These are phyloP conservation scores for Botrytis aclada DNA, from an alignment of 2,329 filamentous ascomycete species.

Conservation along the genomic window DNA sequence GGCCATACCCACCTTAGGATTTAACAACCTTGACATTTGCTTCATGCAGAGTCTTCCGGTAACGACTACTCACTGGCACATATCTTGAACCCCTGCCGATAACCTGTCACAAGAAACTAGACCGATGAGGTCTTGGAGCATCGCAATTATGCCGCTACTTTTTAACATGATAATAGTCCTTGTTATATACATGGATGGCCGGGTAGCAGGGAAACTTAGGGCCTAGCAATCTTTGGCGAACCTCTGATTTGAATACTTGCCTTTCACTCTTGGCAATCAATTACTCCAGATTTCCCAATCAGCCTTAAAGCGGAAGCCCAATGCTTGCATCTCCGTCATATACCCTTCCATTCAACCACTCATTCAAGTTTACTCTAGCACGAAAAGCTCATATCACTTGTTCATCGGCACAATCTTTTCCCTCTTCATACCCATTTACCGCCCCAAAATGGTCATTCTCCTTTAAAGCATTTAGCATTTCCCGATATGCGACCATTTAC, in stretches of 20 bases:
- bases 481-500: conserved; percentile 28
- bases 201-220: conserved; percentile 31
- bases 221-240: conserved; percentile 28
- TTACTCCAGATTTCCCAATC: conserved; percentile 38
- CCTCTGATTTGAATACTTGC: conserved; percentile 29
- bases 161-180: conserved; percentile 15
- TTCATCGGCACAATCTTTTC: conserved; percentile 30
- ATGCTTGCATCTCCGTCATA: conserved; percentile 35
- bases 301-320: conserved; percentile 38
- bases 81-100: conserved; percentile 5
- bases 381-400: conserved; percentile 27
- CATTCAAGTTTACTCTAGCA: conserved; percentile 24
- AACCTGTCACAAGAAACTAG: conserved; percentile 3
- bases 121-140: background rate
- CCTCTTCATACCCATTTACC: conserved; percentile 25
- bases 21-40: conserved; percentile 10
- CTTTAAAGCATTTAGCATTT: conserved; percentile 21
- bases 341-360: conserved; percentile 30
- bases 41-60: conserved; percentile 10
- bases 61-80: conserved; percentile 7
- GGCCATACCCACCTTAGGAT: conserved; percentile 17
- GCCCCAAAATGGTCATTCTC: conserved; percentile 29
- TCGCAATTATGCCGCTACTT: background rate
- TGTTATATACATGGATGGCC: conserved; percentile 28
- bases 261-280: conserved; percentile 27